phyloP scores from a whole-genome alignment of 345 rosid genomes.

The Eucalyptus decipiens region DNA sequence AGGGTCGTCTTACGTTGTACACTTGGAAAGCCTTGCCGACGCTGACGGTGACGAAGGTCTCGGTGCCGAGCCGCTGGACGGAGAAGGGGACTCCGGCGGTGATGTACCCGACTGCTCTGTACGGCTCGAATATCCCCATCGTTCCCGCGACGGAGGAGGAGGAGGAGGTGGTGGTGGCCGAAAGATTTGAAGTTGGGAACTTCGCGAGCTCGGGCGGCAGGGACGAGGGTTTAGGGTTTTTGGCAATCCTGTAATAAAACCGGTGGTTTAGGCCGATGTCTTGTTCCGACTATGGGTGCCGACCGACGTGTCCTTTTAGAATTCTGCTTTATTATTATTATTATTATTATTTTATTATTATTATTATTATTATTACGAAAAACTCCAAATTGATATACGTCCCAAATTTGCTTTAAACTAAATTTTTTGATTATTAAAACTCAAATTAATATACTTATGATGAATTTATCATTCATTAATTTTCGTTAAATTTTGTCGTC shows the following conservation, averaged over 20 bases:
- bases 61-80: conserved; percentile 80
- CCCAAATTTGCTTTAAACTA: no score
- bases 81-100: conserved; percentile 75
- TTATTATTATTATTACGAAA: no score
- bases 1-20: conserved; percentile 29
- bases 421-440: accelerated
- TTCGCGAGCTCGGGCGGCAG: background rate
- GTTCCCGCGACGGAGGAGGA: background rate
- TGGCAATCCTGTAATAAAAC: background rate
- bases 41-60: conserved; percentile 84
- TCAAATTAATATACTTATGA: accelerated
- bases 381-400: accelerated
- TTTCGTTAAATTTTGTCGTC: accelerated
- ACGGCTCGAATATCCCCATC: conserved; percentile 95
- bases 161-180: background rate
- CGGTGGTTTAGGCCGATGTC: background rate
- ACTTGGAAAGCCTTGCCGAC: conserved; percentile 94
- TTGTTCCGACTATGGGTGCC: background rate
- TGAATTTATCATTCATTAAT: no score
- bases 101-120: conserved; percentile 84
- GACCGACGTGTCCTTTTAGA: background rate
- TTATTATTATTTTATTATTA: no score
- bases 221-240: background rate
- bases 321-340: no score
- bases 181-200: background rate